A percentile compares a stretch with the other conserved stretches of the same genome.
phyloP scores from a whole-genome alignment of 2,329 filamentous ascomycete genomes.

The Cladophialophora carrionii region DNA sequence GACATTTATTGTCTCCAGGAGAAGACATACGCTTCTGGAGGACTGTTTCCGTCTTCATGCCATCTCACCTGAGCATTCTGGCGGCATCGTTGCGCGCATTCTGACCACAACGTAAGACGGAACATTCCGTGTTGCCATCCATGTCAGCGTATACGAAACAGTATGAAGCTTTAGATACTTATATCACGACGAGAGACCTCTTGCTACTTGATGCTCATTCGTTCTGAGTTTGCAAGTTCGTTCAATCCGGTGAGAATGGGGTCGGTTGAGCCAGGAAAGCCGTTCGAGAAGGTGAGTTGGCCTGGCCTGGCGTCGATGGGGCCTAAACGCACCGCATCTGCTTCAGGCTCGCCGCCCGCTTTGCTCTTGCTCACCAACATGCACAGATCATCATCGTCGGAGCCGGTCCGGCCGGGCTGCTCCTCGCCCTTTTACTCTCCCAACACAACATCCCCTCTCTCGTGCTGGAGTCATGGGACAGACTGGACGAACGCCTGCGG shows the following conservation, averaged over 20 bases:
- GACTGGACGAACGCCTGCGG: constrained; percentile 43
- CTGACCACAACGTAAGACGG: background rate
- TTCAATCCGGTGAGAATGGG: constrained; percentile 8
- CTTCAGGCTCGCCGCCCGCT: background rate
- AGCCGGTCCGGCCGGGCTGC: constrained; percentile 43
- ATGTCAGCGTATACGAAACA: background rate
- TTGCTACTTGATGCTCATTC: background rate
- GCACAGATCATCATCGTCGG: constrained; percentile 38
- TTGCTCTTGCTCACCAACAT: background rate
- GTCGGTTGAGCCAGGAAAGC: constrained; percentile 17
- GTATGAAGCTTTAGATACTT: background rate
- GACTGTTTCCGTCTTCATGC: background rate
- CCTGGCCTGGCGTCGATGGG: background rate
- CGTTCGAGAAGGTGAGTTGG: constrained; percentile 22
- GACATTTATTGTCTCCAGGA: background rate
- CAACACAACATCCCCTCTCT: constrained; percentile 15
- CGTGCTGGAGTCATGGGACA: constrained; percentile 24
- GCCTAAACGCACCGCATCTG: background rate
- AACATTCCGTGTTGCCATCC: background rate
- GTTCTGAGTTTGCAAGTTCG: background rate
- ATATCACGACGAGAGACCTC: background rate
- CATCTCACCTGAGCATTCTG: background rate
- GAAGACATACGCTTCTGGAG: background rate
- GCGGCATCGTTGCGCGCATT: background rate
- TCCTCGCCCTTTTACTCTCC: constrained; percentile 40